Conservation (phyloP, 2,329 filamentous ascomycete genomes). For the Neurospora sp. region DNA sequence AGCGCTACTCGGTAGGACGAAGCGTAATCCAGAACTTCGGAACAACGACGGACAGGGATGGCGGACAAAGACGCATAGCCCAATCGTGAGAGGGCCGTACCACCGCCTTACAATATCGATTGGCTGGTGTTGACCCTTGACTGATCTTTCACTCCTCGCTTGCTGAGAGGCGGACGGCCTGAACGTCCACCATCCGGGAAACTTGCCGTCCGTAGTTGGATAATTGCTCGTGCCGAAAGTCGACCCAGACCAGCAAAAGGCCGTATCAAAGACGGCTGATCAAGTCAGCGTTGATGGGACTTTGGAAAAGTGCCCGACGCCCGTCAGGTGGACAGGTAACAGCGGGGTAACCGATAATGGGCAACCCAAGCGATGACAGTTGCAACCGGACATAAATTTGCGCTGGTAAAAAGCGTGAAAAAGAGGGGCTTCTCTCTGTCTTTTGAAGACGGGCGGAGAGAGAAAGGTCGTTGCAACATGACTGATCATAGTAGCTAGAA, state of each 20-base stretch:
- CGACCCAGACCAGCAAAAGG: neutral
- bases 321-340: neutral
- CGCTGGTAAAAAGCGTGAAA: neutral
- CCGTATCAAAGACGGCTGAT: neutral
- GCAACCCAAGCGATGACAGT: neutral
- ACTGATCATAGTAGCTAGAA: neutral
- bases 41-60: neutral
- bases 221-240: neutral
- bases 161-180: neutral
- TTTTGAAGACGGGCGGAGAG: neutral
- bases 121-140: neutral
- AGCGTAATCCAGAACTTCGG: neutral
- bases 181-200: neutral
- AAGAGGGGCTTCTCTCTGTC: neutral
- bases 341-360: neutral
- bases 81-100: neutral
- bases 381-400: neutral
- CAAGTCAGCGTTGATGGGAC: neutral
- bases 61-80: neutral
- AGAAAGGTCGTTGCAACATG: neutral
- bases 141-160: neutral
- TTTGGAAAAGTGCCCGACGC: neutral
- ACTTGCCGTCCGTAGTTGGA: neutral
- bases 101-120: neutral
- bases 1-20: neutral